Evolutionary conservation across 2,329 filamentous ascomycete species (phyloP), one percentile per base, ranked within the genome.

Genomic region (Seiridium unicorne): DNA sequence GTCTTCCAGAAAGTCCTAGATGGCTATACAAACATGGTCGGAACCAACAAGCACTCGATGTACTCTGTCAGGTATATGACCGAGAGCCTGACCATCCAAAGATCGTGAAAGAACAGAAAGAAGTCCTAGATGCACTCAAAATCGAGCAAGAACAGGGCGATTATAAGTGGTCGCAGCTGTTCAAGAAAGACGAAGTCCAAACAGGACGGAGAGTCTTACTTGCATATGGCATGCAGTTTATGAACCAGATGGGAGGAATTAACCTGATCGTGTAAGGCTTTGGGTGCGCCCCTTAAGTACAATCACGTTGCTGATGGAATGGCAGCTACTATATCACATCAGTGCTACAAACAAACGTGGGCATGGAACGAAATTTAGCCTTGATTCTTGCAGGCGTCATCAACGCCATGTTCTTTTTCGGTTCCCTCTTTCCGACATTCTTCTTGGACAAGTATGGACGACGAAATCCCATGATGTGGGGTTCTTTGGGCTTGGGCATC

Each of bases 191-290:
- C 61, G 73, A 73, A 49, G 68, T 79, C 9, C 72, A 76, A 65
- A 82, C 75, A 3, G 70, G 79, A 0, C 65, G 74, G 36, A 71
- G 80, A 2, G 76, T 83, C 13, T 63, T 81, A 2, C 72, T 84
- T 3, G 80, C 79, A 0, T 81, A 74, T 64, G 74, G 76, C n/a
- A 74, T 77, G 56, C 77, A 80, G 57, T 76, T 79, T 57, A 81
- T 81, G 75, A 80, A 84, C 55, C 81, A 84, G 60, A 72, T 79
- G 54, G 73, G 74, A 4, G 79, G 80, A 0, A 79, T 82, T 60
- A 82, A 82, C 68, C 51, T 79, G 0, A 73, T 79, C 0, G 76
- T 81, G 46, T 73, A 78, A 44, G 51, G 18, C 18, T 26, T 26
- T 26, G 18, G 18, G 18, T 26, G 18, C 18, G 18, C 18, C 18